Evolutionary conservation across 179 eudicot species (phyloP), one percentile per base, ranked within the genome.

Genomic region (Silene noctiflora): DNA sequence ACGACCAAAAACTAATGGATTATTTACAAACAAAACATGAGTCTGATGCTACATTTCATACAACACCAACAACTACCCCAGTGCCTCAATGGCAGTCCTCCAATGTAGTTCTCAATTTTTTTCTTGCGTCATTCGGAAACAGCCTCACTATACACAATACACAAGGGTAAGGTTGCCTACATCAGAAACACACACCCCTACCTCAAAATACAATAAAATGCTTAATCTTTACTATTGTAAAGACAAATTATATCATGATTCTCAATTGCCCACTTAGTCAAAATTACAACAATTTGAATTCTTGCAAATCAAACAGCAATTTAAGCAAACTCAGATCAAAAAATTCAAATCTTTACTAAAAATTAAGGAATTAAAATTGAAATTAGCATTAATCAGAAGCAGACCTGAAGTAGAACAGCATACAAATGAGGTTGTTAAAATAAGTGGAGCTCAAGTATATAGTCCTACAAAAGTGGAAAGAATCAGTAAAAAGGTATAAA

Each of bases 401-500:
- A 73, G 13, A 81, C 78, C 78, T 81, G 71, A n/a, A 59, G 68
- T 4, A 55, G 59, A 71, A 20, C 10, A 74, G 24, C 7, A 60
- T 75, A 14, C 39, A 65, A 65, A 11, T 33, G 66, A 76, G 39
- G 53, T 19, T 0, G 16, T 25, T 6, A 63, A 0, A 69, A 8
- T 22, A 3, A 71, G 58, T 69, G 59, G 25, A 71, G 58, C 48
- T 68, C 58, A 75, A 69, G 6, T 33, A 70, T 46, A 25, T 56
- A 29, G 12, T 66, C 55, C 53, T n/a, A 8, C 27, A 16, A 29
- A 19, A 69, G 67, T 60, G 35, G 58, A 27, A 24, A 78, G 39
- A 39, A 74, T 73, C 81, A 69, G 58, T 25, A 6, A 73, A 81
- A 78, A 62, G 78, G 76, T 66, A 58, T 11, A 74, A 60, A 77